Evolutionary conservation across 2,329 filamentous ascomycete species (phyloP), one percentile per base, ranked within the genome.

Genomic region (Trichoderma sp.): DNA sequence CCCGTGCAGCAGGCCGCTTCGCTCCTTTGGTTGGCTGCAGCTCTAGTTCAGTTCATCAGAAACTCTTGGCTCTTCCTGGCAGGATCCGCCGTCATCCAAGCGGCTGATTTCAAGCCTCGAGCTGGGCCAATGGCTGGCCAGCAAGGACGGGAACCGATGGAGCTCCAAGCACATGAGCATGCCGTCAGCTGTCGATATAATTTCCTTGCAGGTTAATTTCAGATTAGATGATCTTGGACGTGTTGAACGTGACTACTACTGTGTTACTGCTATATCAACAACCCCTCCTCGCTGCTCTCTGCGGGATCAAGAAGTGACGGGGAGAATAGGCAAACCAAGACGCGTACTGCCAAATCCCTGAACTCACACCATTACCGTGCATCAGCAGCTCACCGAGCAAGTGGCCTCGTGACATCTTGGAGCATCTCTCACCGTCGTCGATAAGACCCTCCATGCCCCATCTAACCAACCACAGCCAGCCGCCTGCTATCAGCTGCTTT

Each of bases 21-120:
- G 39, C 67, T 21, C 39, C 36, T 70, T 62, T 53, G 57, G 67
- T 61, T 70, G 67, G 66, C 57, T 69, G 57, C 66, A 61, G 66
- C 56, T 70, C 56, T 62, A 53, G 67, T 32, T 39, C 30, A 36
- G 47, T 51, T 15, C 66, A 26, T 61, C 57, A 26, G 39, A 43
- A 47, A 34, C n/a, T 51, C 67, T 53, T 51, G 39, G 56, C 57
- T 51, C 30, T 34, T 61, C 47, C 39, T 28, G 32, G 32, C 15
- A 58, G 67, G 57, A 70, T 70, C 67, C 67, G 56, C 36, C 32
- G 34, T 47, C 61, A 63, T 47, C 36, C 36, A 43, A 4, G 60
- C 63, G 47, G 63, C 65, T 68, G 65, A 60, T 32, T 47, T 18
- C 24, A 39, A 26, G 63, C 30, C 11, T 39, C 34, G 9, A 53